Percentiles rank a stretch among this genome's conserved stretches.
Conservation (phyloP, 1,139 yeast species). For the Kodamaea plutei region DNA sequence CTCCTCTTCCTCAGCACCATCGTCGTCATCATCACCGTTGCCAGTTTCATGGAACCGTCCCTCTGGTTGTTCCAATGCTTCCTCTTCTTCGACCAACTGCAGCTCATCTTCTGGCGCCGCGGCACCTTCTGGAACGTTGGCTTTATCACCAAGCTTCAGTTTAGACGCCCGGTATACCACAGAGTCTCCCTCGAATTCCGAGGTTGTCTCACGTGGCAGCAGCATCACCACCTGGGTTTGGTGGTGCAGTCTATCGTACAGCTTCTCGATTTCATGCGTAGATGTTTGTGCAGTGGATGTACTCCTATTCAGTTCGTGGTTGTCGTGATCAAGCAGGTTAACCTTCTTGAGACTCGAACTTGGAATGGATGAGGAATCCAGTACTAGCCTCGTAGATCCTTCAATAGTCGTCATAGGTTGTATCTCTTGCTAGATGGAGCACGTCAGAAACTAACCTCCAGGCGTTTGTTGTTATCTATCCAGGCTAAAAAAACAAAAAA, state of each 20-base stretch:
- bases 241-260: conserved; percentile 1
- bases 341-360: conserved; percentile 16
- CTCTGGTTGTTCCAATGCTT: conserved; percentile 1
- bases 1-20: neutral
- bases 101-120: conserved; percentile 4
- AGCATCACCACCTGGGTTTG: no score
- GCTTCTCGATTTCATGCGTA: conserved; percentile 8
- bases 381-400: conserved; percentile 13
- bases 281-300: conserved; percentile 15
- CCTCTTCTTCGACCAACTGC: neutral
- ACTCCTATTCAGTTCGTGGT: conserved; percentile 5
- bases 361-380: conserved; percentile 21
- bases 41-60: neutral
- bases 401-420: no score
- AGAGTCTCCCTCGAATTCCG: no score
- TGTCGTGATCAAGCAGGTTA: conserved; percentile 19
- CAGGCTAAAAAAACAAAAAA: no score
- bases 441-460: no score
- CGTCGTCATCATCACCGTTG: neutral
- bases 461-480: no score
- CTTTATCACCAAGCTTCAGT: no score
- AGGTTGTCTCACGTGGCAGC: no score
- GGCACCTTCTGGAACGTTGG: conserved; percentile 3
- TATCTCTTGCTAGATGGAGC: no score
- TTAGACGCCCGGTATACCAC: no score